Base-by-base conservation (phyloP, 805 yeast genomes). In the Cyberlindnera americana region DNA sequence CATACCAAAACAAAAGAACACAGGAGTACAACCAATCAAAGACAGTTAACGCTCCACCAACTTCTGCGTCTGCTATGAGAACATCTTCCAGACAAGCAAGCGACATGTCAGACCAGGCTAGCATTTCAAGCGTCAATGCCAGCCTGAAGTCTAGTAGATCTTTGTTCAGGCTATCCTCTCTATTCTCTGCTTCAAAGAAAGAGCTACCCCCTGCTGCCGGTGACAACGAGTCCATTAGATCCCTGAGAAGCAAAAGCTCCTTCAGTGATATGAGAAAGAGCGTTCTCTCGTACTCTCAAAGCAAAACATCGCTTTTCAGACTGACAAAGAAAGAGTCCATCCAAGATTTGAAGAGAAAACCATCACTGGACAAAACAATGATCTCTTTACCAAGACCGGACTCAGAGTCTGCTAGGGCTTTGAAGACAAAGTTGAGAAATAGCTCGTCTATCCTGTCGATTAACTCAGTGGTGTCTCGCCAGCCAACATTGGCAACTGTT, bases 341-440 rank as follows among this genome's bases (percentile, higher is more conserved):
- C 0, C 47, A 37, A n/a, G 57, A 55, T 21, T 36, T 54, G 19
- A 52, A 50, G 29, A 40, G 37, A 19, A 44, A 43, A 16, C 43
- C 45, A 18, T 36, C 50, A 6, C 25, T 59, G 33, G 65, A 60
- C 38, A 65, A 64, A 41, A 52, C 63, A 7, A 66, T 64, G 61
- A 79, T 80, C 13, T 78, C 85, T 4, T 58, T 76, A 40, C 87
- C 86, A 1, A 49, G 41, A 37, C 79, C 82, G 6, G 76, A 73
- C 41, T 73, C 71, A 27, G 69, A 68, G 11, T 72, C 83, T 13
- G 66, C 77, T 25, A 77, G 72, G 44, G 78, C 77, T 45, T 62
- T 80, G 37, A 68, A 70, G 47, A 66, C 69, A 42, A 80, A 75
- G 49, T 59, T 80, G 33, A 68, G 69, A 48, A 75, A 73, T 40